Evolutionary conservation across 1,284 basidiomycete genomes (phyloP).

Genomic region (Volvariella volvacea): DNA sequence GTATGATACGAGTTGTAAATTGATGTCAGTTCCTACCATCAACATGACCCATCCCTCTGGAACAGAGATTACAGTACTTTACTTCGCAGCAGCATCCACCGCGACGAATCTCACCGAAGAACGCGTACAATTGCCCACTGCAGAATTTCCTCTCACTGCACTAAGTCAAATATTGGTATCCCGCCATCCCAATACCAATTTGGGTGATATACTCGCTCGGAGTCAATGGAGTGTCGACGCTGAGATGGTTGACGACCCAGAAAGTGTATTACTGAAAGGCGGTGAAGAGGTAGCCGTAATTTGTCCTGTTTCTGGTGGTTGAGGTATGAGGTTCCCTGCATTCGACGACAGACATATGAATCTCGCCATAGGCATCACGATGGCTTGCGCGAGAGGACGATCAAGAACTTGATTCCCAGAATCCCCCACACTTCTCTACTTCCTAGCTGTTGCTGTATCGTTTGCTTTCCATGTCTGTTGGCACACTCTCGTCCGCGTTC

Average conservation of each 20-base stretch:
- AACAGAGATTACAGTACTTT: slow-evolving; percentile 55
- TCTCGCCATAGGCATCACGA: too few species aligned
- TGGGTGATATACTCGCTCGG: slow-evolving; percentile 46
- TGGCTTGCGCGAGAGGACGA: neutral
- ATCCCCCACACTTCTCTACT: neutral
- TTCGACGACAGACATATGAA: too few species aligned
- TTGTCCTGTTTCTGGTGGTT: slow-evolving; percentile 78
- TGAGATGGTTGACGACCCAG: slow-evolving; percentile 68
- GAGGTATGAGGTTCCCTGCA: slow-evolving; percentile 5
- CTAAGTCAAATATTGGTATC: slow-evolving; percentile 44
- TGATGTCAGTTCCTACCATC: slow-evolving; percentile 1
- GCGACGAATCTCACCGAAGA: slow-evolving; percentile 53
- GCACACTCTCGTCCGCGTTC: slow-evolving; percentile 27
- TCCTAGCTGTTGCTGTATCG: slow-evolving; percentile 3
- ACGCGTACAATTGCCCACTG: slow-evolving; percentile 33
- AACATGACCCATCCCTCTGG: slow-evolving; percentile 1
- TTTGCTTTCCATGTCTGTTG: neutral
- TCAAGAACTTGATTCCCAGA: neutral
- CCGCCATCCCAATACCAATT: slow-evolving; percentile 42
- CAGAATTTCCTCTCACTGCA: slow-evolving; percentile 42
- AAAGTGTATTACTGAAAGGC: slow-evolving; percentile 44
- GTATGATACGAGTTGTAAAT: too few species aligned
- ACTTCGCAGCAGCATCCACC: slow-evolving; percentile 76
- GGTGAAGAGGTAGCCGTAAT: slow-evolving; percentile 79
- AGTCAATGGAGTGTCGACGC: slow-evolving; percentile 76